Evolutionary conservation across 2,329 filamentous ascomycete species (phyloP), one percentile per base, ranked within the genome.

Genomic region (Fusarium incarnatum): DNA sequence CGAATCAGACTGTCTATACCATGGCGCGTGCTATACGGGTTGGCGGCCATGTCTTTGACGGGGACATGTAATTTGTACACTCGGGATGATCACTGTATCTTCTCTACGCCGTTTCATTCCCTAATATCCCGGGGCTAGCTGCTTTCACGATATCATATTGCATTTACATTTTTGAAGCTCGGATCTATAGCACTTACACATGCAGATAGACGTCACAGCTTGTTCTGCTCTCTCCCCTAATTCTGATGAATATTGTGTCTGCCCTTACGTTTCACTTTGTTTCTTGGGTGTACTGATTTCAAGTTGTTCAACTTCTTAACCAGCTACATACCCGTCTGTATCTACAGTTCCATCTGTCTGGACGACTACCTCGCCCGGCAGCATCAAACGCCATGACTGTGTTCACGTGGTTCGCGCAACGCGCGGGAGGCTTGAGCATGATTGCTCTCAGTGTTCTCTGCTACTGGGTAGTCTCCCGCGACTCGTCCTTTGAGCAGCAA

Each of bases 361-460:
- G 34, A 27, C 41, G 30, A 41, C 25, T n/a, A 32, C 25, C 45
- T 27, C 16, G 25, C 20, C 48, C 15, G 25, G 40, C 40, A 30
- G 28, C 9, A 37, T 25, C 30, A 30, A 45, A 42, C 46, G 71
- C 41, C 64, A 89, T 88, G 87, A 83, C 84, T 64, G 72, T 88
- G 68, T 85, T 88, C 72, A 75, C 74, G 40, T 89, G 87, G 87
- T 83, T 82, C 65, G 82, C 85, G 70, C 83, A 83, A 74, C 83
- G 87, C 69, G 83, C 81, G 32, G 87, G 86, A 61, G 87, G 87
- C 57, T 74, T 89, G 65, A 86, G 84, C 70, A 86, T 88, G 81
- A 76, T 88, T 27, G 75, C 77, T 41, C 77, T 87, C 56, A 68
- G 86, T 59, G 73, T 73, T 42, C 81, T 89, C 60, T 85, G 83